These are phyloP conservation scores for Rubia peregrina DNA, from an alignment of 305 asterid genomes.

Conservation along the genomic window DNA sequence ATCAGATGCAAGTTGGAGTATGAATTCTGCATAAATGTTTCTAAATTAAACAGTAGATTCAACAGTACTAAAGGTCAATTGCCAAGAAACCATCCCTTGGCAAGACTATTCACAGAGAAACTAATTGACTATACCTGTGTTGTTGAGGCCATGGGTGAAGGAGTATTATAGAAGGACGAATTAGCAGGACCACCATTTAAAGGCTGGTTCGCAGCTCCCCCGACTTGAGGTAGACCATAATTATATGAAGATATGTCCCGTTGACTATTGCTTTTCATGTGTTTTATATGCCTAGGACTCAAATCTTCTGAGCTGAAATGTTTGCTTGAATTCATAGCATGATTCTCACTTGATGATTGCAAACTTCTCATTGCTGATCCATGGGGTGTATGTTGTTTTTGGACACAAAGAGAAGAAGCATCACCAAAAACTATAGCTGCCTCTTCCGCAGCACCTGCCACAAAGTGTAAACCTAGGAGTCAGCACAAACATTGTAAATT, in stretches of 20 bases:
- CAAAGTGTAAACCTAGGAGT: background rate
- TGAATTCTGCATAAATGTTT: background rate
- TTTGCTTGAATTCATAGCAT: conserved; percentile 35
- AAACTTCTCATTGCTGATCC: conserved; percentile 44
- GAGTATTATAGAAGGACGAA: conserved; percentile 69
- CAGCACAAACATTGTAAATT: background rate
- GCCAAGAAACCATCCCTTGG: background rate
- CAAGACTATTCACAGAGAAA: background rate
- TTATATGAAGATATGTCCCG: conserved; percentile 64
- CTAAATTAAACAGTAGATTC: background rate
- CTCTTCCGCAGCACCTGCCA: conserved; percentile 85
- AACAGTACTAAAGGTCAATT: background rate
- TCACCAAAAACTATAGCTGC: conserved; percentile 79
- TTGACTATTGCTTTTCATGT: conserved; percentile 40
- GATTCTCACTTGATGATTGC: conserved; percentile 48
- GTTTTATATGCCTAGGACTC: conserved; percentile 67
- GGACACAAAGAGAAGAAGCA: conserved; percentile 63
- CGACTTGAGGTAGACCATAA: conserved; percentile 42
- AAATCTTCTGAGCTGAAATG: conserved; percentile 46
- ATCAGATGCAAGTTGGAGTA: background rate
- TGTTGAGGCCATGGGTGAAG: conserved; percentile 77
- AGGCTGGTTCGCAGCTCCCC: conserved; percentile 41
- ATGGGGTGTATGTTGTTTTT: conserved; percentile 52
- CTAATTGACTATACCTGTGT: conserved; percentile 49
- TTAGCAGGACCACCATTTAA: conserved; percentile 46